These are phyloP conservation scores for Eryngium alpinum DNA, from an alignment of 140 eudicot species.

Conservation along the genomic window DNA sequence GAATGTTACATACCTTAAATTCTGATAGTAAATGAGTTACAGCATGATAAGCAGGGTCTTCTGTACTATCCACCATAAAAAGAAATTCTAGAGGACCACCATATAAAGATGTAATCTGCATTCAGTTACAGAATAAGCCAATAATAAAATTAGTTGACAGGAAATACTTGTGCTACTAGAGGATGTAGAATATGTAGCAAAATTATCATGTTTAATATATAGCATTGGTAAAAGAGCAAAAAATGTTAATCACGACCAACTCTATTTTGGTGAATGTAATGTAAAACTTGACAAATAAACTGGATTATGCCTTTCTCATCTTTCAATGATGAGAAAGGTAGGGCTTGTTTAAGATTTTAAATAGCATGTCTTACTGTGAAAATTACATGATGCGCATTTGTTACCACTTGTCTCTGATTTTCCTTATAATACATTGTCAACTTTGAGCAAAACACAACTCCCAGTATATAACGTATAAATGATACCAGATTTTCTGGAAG, in stretches of 20 bases:
- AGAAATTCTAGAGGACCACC: slow-evolving; percentile 69
- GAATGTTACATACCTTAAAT: slow-evolving; percentile 40
- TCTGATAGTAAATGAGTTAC: slow-evolving; percentile 52
- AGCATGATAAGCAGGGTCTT: slow-evolving; percentile 66
- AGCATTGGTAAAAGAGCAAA: neutral
- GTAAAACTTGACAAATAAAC: neutral
- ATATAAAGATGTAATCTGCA: slow-evolving; percentile 63
- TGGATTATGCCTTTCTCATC: neutral
- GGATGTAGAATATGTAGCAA: neutral
- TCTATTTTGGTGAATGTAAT: neutral
- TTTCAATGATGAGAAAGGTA: neutral
- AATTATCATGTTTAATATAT: neutral
- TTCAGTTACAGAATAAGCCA: slow-evolving; percentile 5
- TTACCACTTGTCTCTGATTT: neutral
- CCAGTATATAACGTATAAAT: neutral
- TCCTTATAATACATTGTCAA: neutral
- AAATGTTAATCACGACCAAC: neutral
- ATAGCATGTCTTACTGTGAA: neutral
- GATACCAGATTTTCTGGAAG: neutral
- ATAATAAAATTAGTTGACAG: neutral
- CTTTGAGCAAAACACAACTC: neutral
- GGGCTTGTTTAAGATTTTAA: neutral
- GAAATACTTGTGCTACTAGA: neutral
- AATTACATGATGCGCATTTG: neutral
- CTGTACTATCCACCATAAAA: slow-evolving; percentile 58